A percentile compares a stretch with the other conserved stretches of the same genome.
Evolutionary conservation across 148 eudicot genomes (phyloP).

Genomic region (Diospyros kaki): DNA sequence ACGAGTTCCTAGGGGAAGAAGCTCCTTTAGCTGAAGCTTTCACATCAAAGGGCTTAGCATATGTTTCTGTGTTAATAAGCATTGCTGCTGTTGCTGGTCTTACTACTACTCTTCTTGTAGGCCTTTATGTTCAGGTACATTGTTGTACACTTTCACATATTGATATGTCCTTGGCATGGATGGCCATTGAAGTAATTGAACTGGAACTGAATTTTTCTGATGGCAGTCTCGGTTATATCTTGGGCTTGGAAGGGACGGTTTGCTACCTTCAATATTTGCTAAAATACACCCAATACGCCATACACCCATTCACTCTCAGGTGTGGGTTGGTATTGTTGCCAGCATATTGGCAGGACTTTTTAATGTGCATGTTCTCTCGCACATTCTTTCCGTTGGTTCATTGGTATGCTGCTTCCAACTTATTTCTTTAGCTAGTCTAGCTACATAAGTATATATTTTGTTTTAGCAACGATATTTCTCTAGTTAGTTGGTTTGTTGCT

Average conservation of each 20-base stretch:
- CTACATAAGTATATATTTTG: not conserved
- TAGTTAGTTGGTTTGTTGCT: not conserved
- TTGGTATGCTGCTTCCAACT: slow-evolving; percentile 55
- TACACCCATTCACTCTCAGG: slow-evolving; percentile 84
- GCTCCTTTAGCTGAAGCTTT: slow-evolving; percentile 92
- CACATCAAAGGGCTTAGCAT: slow-evolving; percentile 78
- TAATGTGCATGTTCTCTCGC: slow-evolving; percentile 81
- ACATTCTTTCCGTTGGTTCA: slow-evolving; percentile 90
- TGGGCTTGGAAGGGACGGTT: slow-evolving; percentile 97
- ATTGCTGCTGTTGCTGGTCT: slow-evolving; percentile 98
- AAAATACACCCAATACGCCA: slow-evolving; percentile 72
- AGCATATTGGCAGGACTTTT: slow-evolving; percentile 73
- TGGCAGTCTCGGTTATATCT: slow-evolving; percentile 89
- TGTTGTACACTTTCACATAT: slow-evolving; percentile 6
- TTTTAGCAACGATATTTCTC: not conserved
- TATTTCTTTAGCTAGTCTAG: slow-evolving; percentile 1
- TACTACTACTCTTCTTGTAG: slow-evolving; percentile 92
- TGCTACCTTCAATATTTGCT: slow-evolving; percentile 77
- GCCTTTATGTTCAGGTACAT: slow-evolving; percentile 96
- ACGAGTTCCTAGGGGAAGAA: slow-evolving; percentile 70
- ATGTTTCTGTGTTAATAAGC: slow-evolving; percentile 78
- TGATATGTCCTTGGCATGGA: not conserved
- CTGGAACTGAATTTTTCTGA: slow-evolving; percentile 10
- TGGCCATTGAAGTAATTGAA: slow-evolving; percentile 2
- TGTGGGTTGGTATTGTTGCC: slow-evolving; percentile 96